Evolutionary conservation across 352 stramenopile species (phyloP), one percentile per base, ranked within the genome.

Genomic region (Thalassiosira oceanica): DNA sequence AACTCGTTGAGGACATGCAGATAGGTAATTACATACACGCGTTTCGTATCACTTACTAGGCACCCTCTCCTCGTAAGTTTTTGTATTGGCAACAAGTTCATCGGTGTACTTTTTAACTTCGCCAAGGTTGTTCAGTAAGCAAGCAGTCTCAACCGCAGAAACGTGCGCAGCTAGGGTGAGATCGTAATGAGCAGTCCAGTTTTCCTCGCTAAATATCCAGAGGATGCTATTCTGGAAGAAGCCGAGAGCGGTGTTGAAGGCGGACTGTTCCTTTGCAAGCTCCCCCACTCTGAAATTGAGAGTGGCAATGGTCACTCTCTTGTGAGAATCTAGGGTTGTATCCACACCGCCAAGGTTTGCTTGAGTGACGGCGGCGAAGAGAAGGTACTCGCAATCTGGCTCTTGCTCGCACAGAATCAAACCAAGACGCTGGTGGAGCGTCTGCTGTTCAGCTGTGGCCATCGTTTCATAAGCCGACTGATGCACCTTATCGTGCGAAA

Each of bases 381-480:
- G 20, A 26, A 41, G 16, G 11, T 53, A 16, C 18, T 56, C 56
- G 49, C 43, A 29, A 7, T n/a, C 18, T 10, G n/a, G 20, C 26
- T 16, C n/a, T 16, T 5, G 26, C 6, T 37, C 11, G 49, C 28
- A 56, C 1, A 66, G 29, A 16, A 33, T 26, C 15, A 74, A 37
- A 2, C 65, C 65, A 50, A 76, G 55, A 27, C 15, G 37, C 50
- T 66, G 65, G 28, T 76, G 65, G 11, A 57, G 31, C 29, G 53
- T 11, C 1, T 16, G 44, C 20, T 44, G 42, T 44, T 76, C 31
- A 24, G 60, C 2, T 11, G 26, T 42, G 3, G 37, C 24, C 35
- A 72, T 76, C 24, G 50, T 21, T 23, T 55, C 27, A 23, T 76
- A 72, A 21, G 50, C 65, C 41, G 65, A 57, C 52, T 76, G 46